A percentile compares a stretch with the other conserved stretches of the same genome.
These are phyloP conservation scores for Microdochium trichocladiopsis DNA, from an alignment of 2,329 filamentous ascomycete species.

Conservation along the genomic window DNA sequence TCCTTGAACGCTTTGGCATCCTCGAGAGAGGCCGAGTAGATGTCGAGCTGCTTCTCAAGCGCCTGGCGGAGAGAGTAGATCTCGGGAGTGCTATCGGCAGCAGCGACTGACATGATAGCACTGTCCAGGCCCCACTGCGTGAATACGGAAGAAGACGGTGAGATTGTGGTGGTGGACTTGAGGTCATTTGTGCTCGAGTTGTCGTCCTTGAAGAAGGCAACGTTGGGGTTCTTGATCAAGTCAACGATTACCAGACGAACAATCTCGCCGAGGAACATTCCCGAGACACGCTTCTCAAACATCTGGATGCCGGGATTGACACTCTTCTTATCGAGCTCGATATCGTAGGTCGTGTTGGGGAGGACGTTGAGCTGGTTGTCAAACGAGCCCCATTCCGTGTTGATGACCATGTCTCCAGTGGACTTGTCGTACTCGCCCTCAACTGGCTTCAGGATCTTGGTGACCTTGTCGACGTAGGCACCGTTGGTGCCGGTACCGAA, in stretches of 20 bases:
- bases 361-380: conserved; percentile 88
- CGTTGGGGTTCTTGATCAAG: conserved; percentile 59
- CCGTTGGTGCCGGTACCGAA: conserved; percentile 98
- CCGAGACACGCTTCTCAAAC: conserved; percentile 97
- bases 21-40: conserved; percentile 70
- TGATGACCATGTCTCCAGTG: conserved; percentile 94
- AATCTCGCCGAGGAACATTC: conserved; percentile 97
- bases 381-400: conserved; percentile 97
- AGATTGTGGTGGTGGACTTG: conserved; percentile 63
- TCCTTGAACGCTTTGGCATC: conserved; percentile 85
- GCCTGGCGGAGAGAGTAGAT: conserved; percentile 69
- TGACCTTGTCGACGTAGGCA: conserved; percentile 89
- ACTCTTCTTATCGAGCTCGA: conserved; percentile 67
- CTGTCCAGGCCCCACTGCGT: conserved; percentile 88
- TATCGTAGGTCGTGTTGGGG: conserved; percentile 79
- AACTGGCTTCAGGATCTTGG: conserved; percentile 73
- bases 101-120: conserved; percentile 79
- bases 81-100: conserved; percentile 68
- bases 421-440: conserved; percentile 66
- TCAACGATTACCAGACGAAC: conserved; percentile 69
- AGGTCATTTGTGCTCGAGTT: conserved; percentile 66
- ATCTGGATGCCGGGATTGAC: conserved; percentile 94
- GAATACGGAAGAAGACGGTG: conserved; percentile 59
- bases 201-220: conserved; percentile 69
- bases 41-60: conserved; percentile 67